A percentile compares a stretch with the other conserved stretches of the same genome.
These are phyloP conservation scores for Pulveroboletus ravenelii DNA, from an alignment of 768 basidiomycete species.

Conservation along the genomic window DNA sequence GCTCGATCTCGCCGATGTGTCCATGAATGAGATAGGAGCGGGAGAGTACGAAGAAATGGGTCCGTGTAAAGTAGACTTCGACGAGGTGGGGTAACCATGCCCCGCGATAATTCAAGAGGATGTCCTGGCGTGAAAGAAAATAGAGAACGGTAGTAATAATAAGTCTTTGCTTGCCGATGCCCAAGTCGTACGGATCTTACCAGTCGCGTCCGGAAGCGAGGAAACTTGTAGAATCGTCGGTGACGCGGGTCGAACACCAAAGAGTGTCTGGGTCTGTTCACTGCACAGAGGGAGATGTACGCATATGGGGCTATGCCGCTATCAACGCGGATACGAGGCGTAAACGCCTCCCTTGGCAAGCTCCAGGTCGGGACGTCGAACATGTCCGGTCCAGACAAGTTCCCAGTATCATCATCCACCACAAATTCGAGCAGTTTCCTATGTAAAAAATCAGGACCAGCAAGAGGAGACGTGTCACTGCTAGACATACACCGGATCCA, in stretches of 20 bases:
- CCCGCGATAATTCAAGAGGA: conserved; percentile 14
- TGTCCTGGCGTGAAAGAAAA: conserved; percentile 1
- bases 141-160: neutral
- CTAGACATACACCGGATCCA: conserved; percentile 15
- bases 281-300: conserved; percentile 11
- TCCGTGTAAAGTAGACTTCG: conserved; percentile 12
- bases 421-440: conserved; percentile 18
- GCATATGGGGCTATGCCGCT: conserved; percentile 12
- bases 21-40: conserved; percentile 12
- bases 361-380: conserved; percentile 14
- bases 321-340: conserved; percentile 7
- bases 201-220: conserved; percentile 13
- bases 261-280: neutral
- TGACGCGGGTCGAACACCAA: conserved; percentile 12
- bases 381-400: conserved; percentile 5
- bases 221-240: conserved; percentile 21
- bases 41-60: conserved; percentile 15
- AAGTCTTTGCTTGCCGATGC: neutral
- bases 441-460: neutral
- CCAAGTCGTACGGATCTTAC: neutral
- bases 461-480: neutral
- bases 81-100: conserved; percentile 20
- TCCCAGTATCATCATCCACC: conserved; percentile 16
- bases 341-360: conserved; percentile 11
- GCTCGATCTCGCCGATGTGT: conserved; percentile 5